phyloP scores from a whole-genome alignment of 2,329 filamentous ascomycete genomes.

The Colletotrichum cereale region DNA sequence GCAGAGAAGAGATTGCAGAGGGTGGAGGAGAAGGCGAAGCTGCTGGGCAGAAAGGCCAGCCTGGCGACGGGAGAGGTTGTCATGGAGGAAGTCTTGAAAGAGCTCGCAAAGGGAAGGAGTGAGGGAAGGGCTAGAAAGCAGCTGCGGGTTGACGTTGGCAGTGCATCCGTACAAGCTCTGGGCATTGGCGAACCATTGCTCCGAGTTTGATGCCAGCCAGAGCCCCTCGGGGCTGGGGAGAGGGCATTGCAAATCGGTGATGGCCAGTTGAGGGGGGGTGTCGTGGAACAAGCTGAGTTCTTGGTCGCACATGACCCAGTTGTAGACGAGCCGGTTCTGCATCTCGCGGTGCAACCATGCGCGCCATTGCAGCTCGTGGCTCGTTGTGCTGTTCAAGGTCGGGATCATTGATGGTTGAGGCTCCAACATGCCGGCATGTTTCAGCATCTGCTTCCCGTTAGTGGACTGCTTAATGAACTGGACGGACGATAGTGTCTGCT shows the following conservation, averaged over 20 bases:
- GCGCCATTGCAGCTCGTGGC: slow-evolving; percentile 67
- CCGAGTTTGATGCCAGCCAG: slow-evolving; percentile 71
- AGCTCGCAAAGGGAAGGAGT: slow-evolving; percentile 73
- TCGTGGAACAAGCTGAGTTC: slow-evolving; percentile 78
- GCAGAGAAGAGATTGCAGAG: slow-evolving; percentile 73
- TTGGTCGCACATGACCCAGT: slow-evolving; percentile 81
- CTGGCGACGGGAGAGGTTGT: slow-evolving; percentile 67
- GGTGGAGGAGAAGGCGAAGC: slow-evolving; percentile 76
- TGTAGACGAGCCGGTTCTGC: slow-evolving; percentile 77
- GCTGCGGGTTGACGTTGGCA: slow-evolving; percentile 63
- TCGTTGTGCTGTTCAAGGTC: slow-evolving; percentile 56
- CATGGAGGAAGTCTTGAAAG: slow-evolving; percentile 76
- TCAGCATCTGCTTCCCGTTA: slow-evolving; percentile 66
- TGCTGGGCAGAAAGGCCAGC: slow-evolving; percentile 63
- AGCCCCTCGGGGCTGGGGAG: slow-evolving; percentile 72
- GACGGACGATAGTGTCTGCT: slow-evolving; percentile 44
- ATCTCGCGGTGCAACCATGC: slow-evolving; percentile 75
- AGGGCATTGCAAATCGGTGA: slow-evolving; percentile 74
- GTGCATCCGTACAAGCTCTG: slow-evolving; percentile 69
- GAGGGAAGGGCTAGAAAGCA: slow-evolving; percentile 62
- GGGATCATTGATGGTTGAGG: slow-evolving; percentile 59
- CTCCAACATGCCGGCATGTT: slow-evolving; percentile 76
- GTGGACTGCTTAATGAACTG: not conserved
- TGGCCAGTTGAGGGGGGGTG: slow-evolving; percentile 70
- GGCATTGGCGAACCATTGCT: slow-evolving; percentile 70